Evolutionary conservation across 768 basidiomycete species (phyloP), one percentile per base, ranked within the genome.

Genomic region (Infundibulicybe gibba): DNA sequence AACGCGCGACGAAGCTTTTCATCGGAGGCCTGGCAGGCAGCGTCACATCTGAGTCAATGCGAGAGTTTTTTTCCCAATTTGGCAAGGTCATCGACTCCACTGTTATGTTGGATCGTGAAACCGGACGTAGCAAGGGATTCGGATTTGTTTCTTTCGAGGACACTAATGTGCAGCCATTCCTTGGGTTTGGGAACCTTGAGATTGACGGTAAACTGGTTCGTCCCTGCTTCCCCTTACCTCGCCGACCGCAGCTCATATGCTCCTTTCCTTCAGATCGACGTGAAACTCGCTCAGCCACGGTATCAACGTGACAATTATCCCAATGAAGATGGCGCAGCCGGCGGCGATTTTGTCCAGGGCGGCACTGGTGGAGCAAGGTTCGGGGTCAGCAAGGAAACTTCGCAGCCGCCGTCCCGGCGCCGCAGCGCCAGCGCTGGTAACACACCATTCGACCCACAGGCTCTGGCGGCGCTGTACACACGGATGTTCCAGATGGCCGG

Each of bases 51-150:
- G 94, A 97, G 58, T 88, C 86, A 1, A 90, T 98, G 85, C 84
- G 89, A 54, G 82, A 84, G 44, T 97, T 90, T 70, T 95, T 98
- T 68, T 83, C 85, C 37, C 88, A 94, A 62, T 98, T 89, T 56
- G 97, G 97, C 50, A 87, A 85, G 54, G 94, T 99, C 53, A 88
- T 97, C 58, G 95, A 99, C 64, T 94, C 95, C 39, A 98, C 95
- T 1, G 93, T 99, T 55, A 99, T 98, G 97, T 77, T 97, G 55
- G 97, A 99, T 67, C 86, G 93, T 38, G 94, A 97, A 65, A 94
- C 93, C 3, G 88, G 90, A 19, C 71, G 93, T 41, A 94, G 90
- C 68, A 97, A 98, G 65, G 97, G 97, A 11, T 99, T 99, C 54
- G 97, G 94, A 0, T 99, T 99, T 61, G 91, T 98, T 10, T 95